These are phyloP conservation scores for Aspergillus sp. DNA, from an alignment of 2,329 filamentous ascomycete genomes.

Conservation along the genomic window DNA sequence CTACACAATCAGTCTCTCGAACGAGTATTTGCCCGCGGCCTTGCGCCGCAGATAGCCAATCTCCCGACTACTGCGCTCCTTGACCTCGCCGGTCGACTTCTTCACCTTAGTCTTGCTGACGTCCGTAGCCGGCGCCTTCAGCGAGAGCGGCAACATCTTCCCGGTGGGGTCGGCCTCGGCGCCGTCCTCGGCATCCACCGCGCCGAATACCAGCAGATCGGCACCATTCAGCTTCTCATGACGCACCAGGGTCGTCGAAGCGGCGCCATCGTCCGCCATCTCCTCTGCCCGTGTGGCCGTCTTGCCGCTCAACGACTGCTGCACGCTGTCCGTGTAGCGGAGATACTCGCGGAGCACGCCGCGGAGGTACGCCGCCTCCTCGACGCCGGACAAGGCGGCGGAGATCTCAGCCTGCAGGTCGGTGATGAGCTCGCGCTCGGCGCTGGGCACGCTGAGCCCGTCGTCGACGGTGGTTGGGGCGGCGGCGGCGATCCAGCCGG, in stretches of 20 bases:
- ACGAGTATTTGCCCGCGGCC: constrained; percentile 77
- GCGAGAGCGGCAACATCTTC: constrained; percentile 67
- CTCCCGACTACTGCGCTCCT: constrained; percentile 68
- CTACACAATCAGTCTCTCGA: constrained; percentile 72
- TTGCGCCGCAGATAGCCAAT: constrained; percentile 75
- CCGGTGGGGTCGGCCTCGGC: constrained; percentile 31
- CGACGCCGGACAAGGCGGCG: constrained; percentile 46
- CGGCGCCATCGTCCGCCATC: constrained; percentile 6
- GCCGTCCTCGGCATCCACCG: constrained; percentile 28
- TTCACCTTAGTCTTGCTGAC: constrained; percentile 47
- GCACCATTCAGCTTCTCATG: constrained; percentile 41
- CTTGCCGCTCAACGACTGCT: neutral
- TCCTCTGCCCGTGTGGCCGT: constrained; percentile 8
- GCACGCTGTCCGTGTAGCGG: constrained; percentile 37
- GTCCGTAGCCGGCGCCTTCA: constrained; percentile 56
- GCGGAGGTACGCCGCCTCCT: constrained; percentile 48
- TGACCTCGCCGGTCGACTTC: constrained; percentile 69
- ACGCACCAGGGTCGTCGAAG: constrained; percentile 25
- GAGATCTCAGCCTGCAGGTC: constrained; percentile 51
- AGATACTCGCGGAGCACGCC: constrained; percentile 48
- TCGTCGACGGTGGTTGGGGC: constrained; percentile 18
- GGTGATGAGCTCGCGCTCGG: constrained; percentile 44
- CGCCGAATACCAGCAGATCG: constrained; percentile 33
- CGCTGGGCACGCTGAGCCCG: neutral
- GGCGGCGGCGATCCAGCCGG: constrained; percentile 46